phyloP scores from a whole-genome alignment of 2,329 filamentous ascomycete species.

The Cercospora brassicicola region DNA sequence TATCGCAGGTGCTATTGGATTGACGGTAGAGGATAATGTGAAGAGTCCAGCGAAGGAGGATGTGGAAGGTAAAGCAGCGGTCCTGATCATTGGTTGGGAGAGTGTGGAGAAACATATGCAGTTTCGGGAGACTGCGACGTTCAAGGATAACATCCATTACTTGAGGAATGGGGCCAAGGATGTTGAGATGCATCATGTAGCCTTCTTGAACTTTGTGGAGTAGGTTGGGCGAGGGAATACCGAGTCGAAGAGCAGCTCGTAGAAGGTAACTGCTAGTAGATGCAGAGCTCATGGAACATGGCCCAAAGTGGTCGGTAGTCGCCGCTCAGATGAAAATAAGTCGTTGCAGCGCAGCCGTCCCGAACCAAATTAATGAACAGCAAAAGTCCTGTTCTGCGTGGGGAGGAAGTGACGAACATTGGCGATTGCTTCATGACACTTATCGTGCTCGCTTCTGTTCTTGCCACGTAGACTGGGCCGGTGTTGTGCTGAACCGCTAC shows the following conservation, averaged over 20 bases:
- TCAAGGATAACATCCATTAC: constrained; percentile 44
- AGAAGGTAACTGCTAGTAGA: neutral
- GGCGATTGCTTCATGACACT: neutral
- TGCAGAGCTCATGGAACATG: neutral
- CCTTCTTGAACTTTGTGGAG: constrained; percentile 38
- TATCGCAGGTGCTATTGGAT: constrained; percentile 27
- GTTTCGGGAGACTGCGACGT: constrained; percentile 49
- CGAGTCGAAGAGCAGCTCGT: neutral
- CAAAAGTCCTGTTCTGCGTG: neutral
- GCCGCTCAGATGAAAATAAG: neutral
- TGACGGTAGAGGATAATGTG: constrained; percentile 32
- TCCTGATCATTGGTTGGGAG: constrained; percentile 54
- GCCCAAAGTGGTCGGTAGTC: neutral
- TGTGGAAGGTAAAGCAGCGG: constrained; percentile 45
- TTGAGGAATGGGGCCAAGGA: constrained; percentile 47
- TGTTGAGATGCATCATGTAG: constrained; percentile 50
- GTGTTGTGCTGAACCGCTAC: neutral
- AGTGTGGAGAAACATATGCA: constrained; percentile 52
- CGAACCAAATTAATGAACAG: neutral
- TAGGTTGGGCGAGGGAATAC: neutral
- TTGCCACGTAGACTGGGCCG: neutral
- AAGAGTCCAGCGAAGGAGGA: constrained; percentile 31
- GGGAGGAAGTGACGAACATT: neutral
- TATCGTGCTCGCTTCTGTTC: neutral
- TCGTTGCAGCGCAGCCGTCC: neutral